Percentiles rank a stretch among this genome's conserved stretches.
Evolutionary conservation across 345 rosid species (phyloP).

Genomic region (Rhizophora mangle): DNA sequence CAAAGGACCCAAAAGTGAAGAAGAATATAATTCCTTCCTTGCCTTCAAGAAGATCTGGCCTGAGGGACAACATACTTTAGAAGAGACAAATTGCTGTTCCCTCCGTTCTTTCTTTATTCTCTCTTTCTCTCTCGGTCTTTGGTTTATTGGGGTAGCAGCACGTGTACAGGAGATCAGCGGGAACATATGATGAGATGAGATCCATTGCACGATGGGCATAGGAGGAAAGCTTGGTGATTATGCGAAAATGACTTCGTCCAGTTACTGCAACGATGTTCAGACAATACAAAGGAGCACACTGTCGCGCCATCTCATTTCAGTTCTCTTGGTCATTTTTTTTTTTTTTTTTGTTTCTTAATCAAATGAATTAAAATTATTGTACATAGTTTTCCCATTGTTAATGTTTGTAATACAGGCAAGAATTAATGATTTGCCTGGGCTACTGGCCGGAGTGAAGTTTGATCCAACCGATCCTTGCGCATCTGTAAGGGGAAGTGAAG

Average conservation of each 20-base stretch:
- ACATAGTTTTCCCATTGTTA: no score
- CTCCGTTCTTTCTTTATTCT: constrained; percentile 17
- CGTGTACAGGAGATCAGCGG: constrained; percentile 4
- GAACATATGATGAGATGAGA: constrained; percentile 13
- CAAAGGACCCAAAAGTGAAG: constrained; percentile 39
- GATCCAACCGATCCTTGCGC: constrained; percentile 93
- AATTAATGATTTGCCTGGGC: constrained; percentile 84
- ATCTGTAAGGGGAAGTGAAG: constrained; percentile 81
- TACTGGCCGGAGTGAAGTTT: constrained; percentile 94
- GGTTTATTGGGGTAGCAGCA: constrained; percentile 35
- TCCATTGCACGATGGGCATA: constrained; percentile 33
- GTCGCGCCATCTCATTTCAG: constrained; percentile 8
- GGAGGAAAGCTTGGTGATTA: constrained; percentile 15
- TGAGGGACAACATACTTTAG: constrained; percentile 35
- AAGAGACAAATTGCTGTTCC: constrained; percentile 41
- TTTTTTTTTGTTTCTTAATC: no score
- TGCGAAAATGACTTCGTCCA: constrained; percentile 80
- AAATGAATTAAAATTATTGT: background rate
- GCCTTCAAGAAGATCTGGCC: constrained; percentile 41
- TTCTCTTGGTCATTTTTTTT: no score
- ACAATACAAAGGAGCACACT: constrained; percentile 48
- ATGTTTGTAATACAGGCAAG: constrained; percentile 37
- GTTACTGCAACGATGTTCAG: constrained; percentile 64
- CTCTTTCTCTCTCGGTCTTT: constrained; percentile 21
- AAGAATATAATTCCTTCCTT: constrained; percentile 55